Conservation (phyloP, 1,139 yeast genomes). For the Hemisphaericaspora lyxosophila region DNA sequence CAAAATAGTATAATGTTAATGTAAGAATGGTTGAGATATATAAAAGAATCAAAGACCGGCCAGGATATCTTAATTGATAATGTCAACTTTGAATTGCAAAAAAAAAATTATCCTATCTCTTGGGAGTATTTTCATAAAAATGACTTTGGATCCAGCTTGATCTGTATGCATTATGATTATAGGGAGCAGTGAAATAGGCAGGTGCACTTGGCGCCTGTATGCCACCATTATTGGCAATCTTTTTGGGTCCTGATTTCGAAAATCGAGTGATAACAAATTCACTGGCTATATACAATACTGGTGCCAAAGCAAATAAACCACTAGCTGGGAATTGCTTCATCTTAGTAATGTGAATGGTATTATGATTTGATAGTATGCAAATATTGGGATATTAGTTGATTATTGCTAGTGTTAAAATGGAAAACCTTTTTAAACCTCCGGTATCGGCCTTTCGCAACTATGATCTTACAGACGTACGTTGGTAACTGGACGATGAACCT, state of each 20-base stretch:
- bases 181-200: slow-evolving; percentile 6
- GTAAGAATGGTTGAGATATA: neutral
- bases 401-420: too few species aligned
- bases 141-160: slow-evolving; percentile 12
- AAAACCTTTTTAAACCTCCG: neutral
- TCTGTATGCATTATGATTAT: slow-evolving; percentile 10
- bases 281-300: slow-evolving; percentile 23
- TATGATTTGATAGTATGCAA: too few species aligned
- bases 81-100: neutral
- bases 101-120: neutral
- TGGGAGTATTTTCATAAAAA: neutral
- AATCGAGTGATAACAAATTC: slow-evolving; percentile 23
- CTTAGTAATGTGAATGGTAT: too few species aligned
- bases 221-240: slow-evolving; percentile 12
- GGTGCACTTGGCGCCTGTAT: slow-evolving; percentile 8
- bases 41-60: slow-evolving; percentile 2
- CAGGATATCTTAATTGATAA: neutral
- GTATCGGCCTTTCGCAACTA: neutral
- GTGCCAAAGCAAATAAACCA: slow-evolving; percentile 23
- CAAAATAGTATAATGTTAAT: too few species aligned
- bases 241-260: slow-evolving; percentile 16
- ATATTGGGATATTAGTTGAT: neutral
- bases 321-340: slow-evolving; percentile 20
- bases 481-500: too few species aligned
- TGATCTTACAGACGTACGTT: too few species aligned